Base-by-base conservation (phyloP, 495 filamentous ascomycete species). In the Copromyces sp. region DNA sequence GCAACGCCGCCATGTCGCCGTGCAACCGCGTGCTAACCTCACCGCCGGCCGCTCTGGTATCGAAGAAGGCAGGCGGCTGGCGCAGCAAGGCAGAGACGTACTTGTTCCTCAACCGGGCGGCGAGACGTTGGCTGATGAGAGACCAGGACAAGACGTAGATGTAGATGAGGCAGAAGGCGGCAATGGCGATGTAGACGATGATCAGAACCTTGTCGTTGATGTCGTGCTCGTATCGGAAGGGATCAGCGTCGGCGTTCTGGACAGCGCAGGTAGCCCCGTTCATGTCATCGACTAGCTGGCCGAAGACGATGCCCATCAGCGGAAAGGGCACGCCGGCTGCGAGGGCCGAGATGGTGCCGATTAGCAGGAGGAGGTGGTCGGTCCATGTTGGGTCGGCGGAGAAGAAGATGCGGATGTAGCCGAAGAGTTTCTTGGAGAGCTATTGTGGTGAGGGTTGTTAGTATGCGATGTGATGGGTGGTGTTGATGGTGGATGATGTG, bases 291-390 rank as follows among this genome's bases (percentile, higher is more conserved):
- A 92, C 83, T 4, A 92, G 82, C 77, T 90, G 80, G 69, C 90
- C 90, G 76, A 92, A 92, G 29, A 92, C 75, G 70, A 92, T 88
- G 37, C 87, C 89, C 65, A 91, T 87, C 29, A 91, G 79, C 29
- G 89, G 90, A 69, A 91, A 90, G 9, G 90, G 90, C 3, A 90
- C 87, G 53, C 90, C 90, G 11, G 90, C 86, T 9, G 84, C 89
- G n/a, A 88, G 84, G 32, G 90, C 84, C 40, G 83, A 79, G 16
- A 88, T 42, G 65, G 87, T 80, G 39, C 87, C 90, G 29, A 82
- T 73, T 35, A 81, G 14, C 16, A 91, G 78, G 42, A 87, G 77
- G 68, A 81, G 65, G 42, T 85, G 70, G 75, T 91, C 87, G 69
- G 79, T 37, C 76, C 75, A 77, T 70, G 78, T 80, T 69, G 82